These are phyloP conservation scores for Flaveria trinervia DNA, from an alignment of 129 eudicot species.

Conservation along the genomic window DNA sequence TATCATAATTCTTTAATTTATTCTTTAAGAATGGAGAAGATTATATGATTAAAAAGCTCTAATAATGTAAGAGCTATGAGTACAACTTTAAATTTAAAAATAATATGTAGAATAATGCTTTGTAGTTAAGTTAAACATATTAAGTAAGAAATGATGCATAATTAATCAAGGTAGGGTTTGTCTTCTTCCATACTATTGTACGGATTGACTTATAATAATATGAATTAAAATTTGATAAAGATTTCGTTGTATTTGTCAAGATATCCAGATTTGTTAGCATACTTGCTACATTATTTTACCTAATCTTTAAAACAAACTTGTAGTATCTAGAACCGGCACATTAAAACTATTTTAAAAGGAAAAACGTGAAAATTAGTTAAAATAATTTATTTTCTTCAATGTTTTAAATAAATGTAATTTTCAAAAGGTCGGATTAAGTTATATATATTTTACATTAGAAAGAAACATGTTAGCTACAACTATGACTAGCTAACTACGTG, in stretches of 20 bases:
- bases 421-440: too few species aligned
- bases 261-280: neutral
- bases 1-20: neutral
- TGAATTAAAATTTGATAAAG: conserved; percentile 18
- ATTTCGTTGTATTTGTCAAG: conserved; percentile 20
- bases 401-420: too few species aligned
- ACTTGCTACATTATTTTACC: conserved; percentile 28
- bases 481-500: too few species aligned
- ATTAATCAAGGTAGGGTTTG: conserved; percentile 33
- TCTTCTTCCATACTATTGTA: conserved; percentile 24
- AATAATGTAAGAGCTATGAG: conserved; percentile 28
- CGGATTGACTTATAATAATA: conserved; percentile 18
- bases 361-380: neutral
- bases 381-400: neutral
- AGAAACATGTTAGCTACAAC: too few species aligned
- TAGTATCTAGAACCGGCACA: conserved; percentile 12
- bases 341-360: neutral
- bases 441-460: too few species aligned
- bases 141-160: conserved; percentile 23
- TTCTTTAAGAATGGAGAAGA: conserved; percentile 17
- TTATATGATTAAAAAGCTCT: neutral
- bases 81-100: conserved; percentile 17
- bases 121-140: conserved; percentile 28
- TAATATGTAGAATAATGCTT: conserved; percentile 18
- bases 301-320: neutral